Conservation (phyloP, 257 asterid genomes). For the Jasminum sambac region DNA sequence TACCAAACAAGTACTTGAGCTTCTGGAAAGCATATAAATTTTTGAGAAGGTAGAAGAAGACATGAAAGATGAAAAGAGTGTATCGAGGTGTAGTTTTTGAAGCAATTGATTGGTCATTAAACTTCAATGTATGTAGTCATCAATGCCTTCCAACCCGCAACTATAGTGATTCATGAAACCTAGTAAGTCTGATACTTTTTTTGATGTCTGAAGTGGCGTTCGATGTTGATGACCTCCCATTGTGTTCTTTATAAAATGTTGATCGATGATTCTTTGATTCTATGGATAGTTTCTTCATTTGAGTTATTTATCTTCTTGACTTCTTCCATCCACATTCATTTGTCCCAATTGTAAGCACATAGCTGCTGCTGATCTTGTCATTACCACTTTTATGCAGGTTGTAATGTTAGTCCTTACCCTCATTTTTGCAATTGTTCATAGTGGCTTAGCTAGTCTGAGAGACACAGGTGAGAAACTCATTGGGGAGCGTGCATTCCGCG, state of each 20-base stretch:
- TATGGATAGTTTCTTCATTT: background rate
- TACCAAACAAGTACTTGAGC: too few species aligned
- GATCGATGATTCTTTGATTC: background rate
- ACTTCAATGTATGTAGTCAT: background rate
- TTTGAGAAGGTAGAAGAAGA: background rate
- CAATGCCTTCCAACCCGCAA: background rate
- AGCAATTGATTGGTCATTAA: background rate
- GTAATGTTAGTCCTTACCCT: conserved; percentile 68
- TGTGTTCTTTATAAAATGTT: background rate
- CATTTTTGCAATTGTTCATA: conserved; percentile 83
- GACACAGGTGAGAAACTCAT: conserved; percentile 94
- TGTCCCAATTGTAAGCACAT: conserved; percentile 4
- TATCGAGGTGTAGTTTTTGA: background rate
- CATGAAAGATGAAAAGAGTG: background rate
- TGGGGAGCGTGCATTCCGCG: conserved; percentile 96
- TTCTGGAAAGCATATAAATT: background rate
- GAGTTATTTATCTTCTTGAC: background rate
- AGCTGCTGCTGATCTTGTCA: conserved; percentile 11
- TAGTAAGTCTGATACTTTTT: background rate
- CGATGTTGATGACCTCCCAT: background rate
- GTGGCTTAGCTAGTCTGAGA: conserved; percentile 97
- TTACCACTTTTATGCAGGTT: conserved; percentile 51
- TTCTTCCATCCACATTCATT: background rate
- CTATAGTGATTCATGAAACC: background rate
- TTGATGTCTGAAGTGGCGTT: background rate